Percentiles rank a stretch among this genome's conserved stretches.
These are phyloP conservation scores for Dillenia suffruticosa DNA, from an alignment of 164 flowering plant genomes.

Conservation along the genomic window DNA sequence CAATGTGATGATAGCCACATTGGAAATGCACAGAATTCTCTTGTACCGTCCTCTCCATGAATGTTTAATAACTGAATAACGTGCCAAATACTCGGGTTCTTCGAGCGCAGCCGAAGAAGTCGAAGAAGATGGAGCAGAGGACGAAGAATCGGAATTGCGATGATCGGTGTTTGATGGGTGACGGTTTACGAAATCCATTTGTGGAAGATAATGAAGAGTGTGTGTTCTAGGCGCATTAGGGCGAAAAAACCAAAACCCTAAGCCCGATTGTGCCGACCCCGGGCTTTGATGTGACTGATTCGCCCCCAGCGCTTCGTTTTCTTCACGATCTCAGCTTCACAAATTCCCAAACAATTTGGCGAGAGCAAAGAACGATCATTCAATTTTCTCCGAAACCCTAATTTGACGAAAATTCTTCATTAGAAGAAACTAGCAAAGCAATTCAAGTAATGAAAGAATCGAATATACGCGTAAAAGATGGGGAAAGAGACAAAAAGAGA, in stretches of 20 bases:
- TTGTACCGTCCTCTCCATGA: constrained; percentile 99
- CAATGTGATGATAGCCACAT: constrained; percentile 53
- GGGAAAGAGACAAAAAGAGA: too few species aligned
- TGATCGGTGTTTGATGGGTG: constrained; percentile 23
- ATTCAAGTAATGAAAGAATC: too few species aligned
- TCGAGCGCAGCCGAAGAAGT: constrained; percentile 34
- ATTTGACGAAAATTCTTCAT: too few species aligned
- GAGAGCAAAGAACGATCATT: too few species aligned
- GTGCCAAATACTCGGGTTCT: constrained; percentile 89
- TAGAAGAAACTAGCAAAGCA: too few species aligned
- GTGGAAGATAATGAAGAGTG: constrained; percentile 58
- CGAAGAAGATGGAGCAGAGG: constrained; percentile 18
- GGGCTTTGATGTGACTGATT: constrained; percentile 85
- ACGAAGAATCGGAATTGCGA: constrained; percentile 2
- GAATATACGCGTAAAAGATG: too few species aligned
- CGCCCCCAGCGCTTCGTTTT: constrained; percentile 86
- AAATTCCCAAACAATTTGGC: constrained; percentile 1
- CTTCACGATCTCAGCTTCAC: background rate
- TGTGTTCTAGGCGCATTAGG: constrained; percentile 50
- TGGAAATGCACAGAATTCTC: constrained; percentile 78
- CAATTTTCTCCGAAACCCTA: too few species aligned
- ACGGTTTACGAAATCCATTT: constrained; percentile 63
- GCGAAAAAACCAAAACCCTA: constrained; percentile 56
- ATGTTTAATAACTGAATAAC: constrained; percentile 86
- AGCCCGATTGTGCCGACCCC: constrained; percentile 49